Evolutionary conservation across 768 basidiomycete species (phyloP).

Genomic region (Pisolithus marmoratus): DNA sequence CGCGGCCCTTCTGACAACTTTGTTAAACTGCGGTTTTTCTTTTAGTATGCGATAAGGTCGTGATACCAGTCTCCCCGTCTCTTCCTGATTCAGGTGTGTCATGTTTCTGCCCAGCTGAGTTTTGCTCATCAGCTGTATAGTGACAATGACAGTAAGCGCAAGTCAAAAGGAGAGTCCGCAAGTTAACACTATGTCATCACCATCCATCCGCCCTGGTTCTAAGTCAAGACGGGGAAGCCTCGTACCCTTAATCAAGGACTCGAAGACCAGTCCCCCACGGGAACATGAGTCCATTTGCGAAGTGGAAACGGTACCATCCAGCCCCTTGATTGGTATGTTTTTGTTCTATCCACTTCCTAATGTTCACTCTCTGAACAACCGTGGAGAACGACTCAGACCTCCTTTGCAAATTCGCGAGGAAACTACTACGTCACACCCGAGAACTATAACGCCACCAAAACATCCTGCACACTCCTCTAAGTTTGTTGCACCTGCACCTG

Average conservation of each 20-base stretch:
- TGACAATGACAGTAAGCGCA: neutral
- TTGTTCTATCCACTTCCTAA: neutral
- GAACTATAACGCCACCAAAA: neutral
- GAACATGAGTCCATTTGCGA: neutral
- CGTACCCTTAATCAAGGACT: neutral
- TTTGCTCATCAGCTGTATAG: neutral
- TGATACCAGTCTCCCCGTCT: neutral
- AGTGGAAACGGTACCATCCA: neutral
- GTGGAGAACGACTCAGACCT: neutral
- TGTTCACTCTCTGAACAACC: neutral
- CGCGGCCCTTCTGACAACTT: too few relatives aligned
- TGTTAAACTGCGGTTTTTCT: neutral
- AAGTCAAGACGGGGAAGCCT: constrained; percentile 1
- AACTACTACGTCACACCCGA: neutral
- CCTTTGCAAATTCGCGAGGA: neutral
- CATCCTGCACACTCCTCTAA: neutral
- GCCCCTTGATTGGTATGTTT: neutral
- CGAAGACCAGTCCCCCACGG: neutral
- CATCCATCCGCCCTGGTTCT: neutral
- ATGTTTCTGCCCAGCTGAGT: neutral
- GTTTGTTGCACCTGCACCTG: constrained; percentile 10
- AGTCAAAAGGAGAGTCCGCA: neutral
- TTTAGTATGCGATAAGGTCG: neutral
- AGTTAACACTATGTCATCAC: neutral
- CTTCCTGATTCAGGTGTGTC: neutral